Conservation (phyloP, 2,329 filamentous ascomycete genomes). For the Fusarium pilosicola region DNA sequence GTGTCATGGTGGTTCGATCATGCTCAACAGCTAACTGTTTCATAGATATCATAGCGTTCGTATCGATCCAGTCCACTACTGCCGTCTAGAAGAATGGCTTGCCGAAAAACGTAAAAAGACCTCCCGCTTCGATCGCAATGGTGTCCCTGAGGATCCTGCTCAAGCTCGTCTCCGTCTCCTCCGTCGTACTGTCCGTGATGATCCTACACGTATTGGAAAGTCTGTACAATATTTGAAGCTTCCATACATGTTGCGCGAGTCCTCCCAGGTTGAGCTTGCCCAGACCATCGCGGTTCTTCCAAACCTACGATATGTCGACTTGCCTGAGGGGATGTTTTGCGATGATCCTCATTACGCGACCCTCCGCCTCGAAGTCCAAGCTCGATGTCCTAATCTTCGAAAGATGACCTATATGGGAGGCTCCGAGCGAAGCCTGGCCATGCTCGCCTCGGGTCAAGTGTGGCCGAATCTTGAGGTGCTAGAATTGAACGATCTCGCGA, state of each 20-base stretch:
- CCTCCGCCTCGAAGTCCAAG: slow-evolving; percentile 85
- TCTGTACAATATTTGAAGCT: slow-evolving; percentile 84
- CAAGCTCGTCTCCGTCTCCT: slow-evolving; percentile 80
- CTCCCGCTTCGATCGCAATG: slow-evolving; percentile 79
- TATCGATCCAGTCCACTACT: slow-evolving; percentile 95
- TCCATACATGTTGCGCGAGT: slow-evolving; percentile 94
- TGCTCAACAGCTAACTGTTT: slow-evolving; percentile 19
- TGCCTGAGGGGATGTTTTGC: slow-evolving; percentile 86
- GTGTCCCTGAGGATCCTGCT: slow-evolving; percentile 82
- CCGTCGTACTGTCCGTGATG: slow-evolving; percentile 83
- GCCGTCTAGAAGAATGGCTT: slow-evolving; percentile 83
- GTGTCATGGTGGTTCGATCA: background rate
- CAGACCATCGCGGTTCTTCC: slow-evolving; percentile 86
- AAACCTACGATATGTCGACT: slow-evolving; percentile 87
- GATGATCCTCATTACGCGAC: slow-evolving; percentile 81
- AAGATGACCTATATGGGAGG: slow-evolving; percentile 89
- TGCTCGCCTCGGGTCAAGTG: slow-evolving; percentile 69
- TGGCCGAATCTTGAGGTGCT: slow-evolving; percentile 80
- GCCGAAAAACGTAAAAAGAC: slow-evolving; percentile 81
- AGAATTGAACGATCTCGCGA: slow-evolving; percentile 73
- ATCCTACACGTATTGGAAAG: slow-evolving; percentile 73
- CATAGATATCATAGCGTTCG: slow-evolving; percentile 85
- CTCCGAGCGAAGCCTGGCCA: slow-evolving; percentile 79
- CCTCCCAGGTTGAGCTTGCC: slow-evolving; percentile 83
- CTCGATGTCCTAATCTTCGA: slow-evolving; percentile 81